Conservation (phyloP, 805 yeast genomes). For the Kazachstania psychrophila region DNA sequence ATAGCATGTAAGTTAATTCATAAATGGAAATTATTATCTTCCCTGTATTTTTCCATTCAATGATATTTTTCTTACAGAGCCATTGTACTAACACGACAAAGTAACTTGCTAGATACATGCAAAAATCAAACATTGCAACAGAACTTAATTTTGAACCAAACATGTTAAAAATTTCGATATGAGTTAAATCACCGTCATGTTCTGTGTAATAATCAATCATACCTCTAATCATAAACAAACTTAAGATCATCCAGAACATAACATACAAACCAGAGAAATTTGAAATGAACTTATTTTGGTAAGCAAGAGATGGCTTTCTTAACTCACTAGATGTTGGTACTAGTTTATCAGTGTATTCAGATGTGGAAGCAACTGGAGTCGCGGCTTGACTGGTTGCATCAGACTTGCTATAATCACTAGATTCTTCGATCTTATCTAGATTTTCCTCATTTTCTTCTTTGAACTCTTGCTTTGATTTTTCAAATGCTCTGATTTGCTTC, state of each 20-base stretch:
- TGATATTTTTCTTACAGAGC: conserved; percentile 34
- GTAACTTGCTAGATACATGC: conserved; percentile 64
- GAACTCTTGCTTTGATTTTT: conserved; percentile 8
- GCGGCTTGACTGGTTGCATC: neutral
- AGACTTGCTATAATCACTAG: neutral
- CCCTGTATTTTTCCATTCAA: conserved; percentile 60
- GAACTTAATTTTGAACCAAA: conserved; percentile 50
- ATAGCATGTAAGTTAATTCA: conserved; percentile 45
- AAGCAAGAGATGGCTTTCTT: too few relatives aligned
- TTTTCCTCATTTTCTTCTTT: neutral
- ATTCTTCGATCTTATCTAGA: conserved; percentile 1
- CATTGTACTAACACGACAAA: conserved; percentile 51
- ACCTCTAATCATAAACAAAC: conserved; percentile 44
- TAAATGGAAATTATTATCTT: conserved; percentile 47
- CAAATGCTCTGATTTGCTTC: conserved; percentile 15
- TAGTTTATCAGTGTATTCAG: neutral
- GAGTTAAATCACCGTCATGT: conserved; percentile 31
- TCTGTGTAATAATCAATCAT: conserved; percentile 43
- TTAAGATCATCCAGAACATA: conserved; percentile 64
- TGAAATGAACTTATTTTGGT: neutral
- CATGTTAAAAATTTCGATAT: conserved; percentile 47
- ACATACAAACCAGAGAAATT: conserved; percentile 72
- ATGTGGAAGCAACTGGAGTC: neutral
- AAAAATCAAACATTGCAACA: conserved; percentile 63
- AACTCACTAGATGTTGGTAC: neutral